These are phyloP conservation scores for Pleomassaria siparia DNA, from an alignment of 2,329 filamentous ascomycete genomes.

Conservation along the genomic window DNA sequence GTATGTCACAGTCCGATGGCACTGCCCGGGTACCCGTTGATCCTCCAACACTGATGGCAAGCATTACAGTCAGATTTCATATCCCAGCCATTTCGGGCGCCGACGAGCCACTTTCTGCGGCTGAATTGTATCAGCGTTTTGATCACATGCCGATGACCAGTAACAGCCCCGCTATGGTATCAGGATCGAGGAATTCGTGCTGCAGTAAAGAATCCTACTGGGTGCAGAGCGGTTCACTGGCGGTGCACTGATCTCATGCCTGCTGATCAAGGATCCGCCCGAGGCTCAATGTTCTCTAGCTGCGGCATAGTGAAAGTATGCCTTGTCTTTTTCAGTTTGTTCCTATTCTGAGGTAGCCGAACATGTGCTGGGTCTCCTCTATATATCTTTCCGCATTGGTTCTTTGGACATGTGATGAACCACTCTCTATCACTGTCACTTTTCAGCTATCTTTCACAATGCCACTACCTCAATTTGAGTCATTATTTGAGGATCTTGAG, in stretches of 20 bases:
- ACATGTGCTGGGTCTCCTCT: neutral
- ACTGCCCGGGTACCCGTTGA: too few relatives aligned
- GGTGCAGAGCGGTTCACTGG: neutral
- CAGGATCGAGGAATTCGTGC: neutral
- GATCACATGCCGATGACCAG: neutral
- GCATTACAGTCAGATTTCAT: neutral
- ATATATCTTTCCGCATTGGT: neutral
- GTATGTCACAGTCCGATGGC: too few relatives aligned
- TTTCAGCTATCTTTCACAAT: neutral
- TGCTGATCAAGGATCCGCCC: neutral
- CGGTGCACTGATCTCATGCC: neutral
- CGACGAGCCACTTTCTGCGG: neutral
- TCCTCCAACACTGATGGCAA: too few relatives aligned
- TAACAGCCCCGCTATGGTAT: neutral
- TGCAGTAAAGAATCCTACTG: neutral
- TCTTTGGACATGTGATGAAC: neutral
- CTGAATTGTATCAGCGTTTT: neutral
- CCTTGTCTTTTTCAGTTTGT: neutral
- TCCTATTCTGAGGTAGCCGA: neutral
- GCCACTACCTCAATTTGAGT: neutral
- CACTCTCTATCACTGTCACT: neutral
- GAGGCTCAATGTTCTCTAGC: conserved; percentile 1
- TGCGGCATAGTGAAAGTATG: too few relatives aligned
- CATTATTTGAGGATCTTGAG: conserved; percentile 1
- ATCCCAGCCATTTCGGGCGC: neutral